Evolutionary conservation across 2,329 filamentous ascomycete species (phyloP).

Genomic region (Fusarium sp.): DNA sequence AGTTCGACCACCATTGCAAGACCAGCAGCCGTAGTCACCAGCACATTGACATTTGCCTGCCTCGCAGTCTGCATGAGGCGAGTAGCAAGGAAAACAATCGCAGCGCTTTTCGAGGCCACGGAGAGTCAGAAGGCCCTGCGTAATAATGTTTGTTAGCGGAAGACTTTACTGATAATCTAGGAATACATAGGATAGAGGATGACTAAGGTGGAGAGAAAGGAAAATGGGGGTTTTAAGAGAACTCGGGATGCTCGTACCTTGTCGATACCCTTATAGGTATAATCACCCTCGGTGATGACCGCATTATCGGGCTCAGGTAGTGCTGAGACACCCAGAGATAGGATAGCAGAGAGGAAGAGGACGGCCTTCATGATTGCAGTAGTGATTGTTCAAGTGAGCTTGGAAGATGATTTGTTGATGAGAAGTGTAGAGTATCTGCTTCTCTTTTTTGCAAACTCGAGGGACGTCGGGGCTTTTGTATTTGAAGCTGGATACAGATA

Average conservation of each 20-base stretch:
- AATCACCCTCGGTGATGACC: conserved; percentile 10
- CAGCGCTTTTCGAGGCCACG: conserved; percentile 26
- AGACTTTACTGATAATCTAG: rapidly evolving
- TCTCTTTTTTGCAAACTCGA: too few relatives aligned
- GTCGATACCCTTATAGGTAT: conserved; percentile 24
- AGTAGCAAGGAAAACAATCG: conserved; percentile 26
- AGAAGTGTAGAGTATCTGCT: not conserved
- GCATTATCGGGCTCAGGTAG: conserved; percentile 11
- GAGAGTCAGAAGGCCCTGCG: conserved; percentile 14
- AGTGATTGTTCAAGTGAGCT: not conserved
- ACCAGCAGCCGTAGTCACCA: conserved; percentile 23
- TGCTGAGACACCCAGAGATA: conserved; percentile 19
- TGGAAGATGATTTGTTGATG: not conserved
- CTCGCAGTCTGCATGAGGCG: conserved; percentile 11
- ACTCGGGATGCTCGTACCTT: not conserved
- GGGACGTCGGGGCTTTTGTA: conserved; percentile 1
- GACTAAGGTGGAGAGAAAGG: not conserved
- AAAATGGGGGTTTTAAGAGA: too few relatives aligned
- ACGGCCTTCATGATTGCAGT: conserved; percentile 16
- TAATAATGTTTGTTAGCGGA: too few relatives aligned
- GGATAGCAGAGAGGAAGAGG: conserved; percentile 11
- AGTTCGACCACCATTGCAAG: conserved; percentile 17
- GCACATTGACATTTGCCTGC: conserved; percentile 21
- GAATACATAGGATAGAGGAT: too few relatives aligned
- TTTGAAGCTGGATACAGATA: rapidly evolving